Evolutionary conservation across 108 stramenopile species (phyloP).

Genomic region (Fistulifera solaris): DNA sequence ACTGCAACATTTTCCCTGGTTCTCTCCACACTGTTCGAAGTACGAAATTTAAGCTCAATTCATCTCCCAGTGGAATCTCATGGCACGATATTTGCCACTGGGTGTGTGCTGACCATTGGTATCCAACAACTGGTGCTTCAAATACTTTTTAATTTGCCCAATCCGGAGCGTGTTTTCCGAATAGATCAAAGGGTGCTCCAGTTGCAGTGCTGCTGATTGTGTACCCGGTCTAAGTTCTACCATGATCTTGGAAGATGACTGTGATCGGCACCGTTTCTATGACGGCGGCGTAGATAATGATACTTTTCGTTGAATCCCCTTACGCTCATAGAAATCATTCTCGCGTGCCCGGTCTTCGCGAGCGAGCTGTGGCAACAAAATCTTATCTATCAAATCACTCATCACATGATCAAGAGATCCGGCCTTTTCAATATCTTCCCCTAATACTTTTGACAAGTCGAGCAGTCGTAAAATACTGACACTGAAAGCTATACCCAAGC

Average conservation of each 20-base stretch:
- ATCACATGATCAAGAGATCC: constrained; percentile 40
- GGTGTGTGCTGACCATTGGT: neutral
- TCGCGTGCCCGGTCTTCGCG: constrained; percentile 6
- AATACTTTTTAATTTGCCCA: constrained; percentile 12
- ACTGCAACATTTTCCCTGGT: neutral
- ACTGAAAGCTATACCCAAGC: constrained; percentile 33
- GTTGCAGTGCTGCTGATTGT: neutral
- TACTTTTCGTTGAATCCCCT: constrained; percentile 3
- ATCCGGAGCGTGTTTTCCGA: constrained; percentile 1
- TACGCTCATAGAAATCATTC: neutral
- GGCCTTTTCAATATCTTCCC: constrained; percentile 28
- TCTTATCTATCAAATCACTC: constrained; percentile 46
- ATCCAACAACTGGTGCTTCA: constrained; percentile 1
- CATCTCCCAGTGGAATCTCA: constrained; percentile 34
- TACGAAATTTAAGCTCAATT: constrained; percentile 46
- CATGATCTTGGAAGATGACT: neutral
- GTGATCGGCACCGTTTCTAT: neutral
- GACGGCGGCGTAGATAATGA: neutral
- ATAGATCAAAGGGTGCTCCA: neutral
- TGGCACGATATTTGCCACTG: constrained; percentile 40
- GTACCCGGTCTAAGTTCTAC: neutral
- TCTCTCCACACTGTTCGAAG: neutral
- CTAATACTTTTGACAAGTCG: constrained; percentile 29
- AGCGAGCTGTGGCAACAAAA: constrained; percentile 21
- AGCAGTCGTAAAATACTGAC: constrained; percentile 22